Base-by-base conservation (phyloP, 2,329 filamentous ascomycete genomes). In the Aspergillus tanneri region DNA sequence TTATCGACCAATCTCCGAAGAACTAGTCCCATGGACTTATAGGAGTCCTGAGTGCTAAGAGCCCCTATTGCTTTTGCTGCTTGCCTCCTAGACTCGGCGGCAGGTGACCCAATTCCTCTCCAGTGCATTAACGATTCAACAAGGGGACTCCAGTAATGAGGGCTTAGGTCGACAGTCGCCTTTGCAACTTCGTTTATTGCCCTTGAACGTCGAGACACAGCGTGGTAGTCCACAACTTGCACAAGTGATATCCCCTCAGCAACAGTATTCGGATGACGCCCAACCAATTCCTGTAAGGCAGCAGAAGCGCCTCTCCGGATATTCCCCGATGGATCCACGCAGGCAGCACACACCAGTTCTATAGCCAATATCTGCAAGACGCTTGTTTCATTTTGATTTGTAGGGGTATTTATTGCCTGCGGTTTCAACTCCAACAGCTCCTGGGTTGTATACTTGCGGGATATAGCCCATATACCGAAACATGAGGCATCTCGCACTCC, bases 401-500 rank as follows among this genome's bases (percentile, higher is more conserved):
- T 62, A 7, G 66, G 49, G 0, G 64, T 59, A 21, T 60, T 62
- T 7, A 71, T 60, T 8, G 54, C 47, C 30, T 63, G 58, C 3
- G 59, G 42, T 1, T 81, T 73, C 1, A 95, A 79, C 0, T 76
- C 75, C 9, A 86, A 75, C 5, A 97, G 77, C 66, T 97, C 92
- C 0, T 75, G 64, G 0, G 90, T 96, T 1, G 82, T 84, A 61
- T 97, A 99, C 46, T 92, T 85, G 46, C 93, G 81, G 18, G 92
- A 89, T 6, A 97, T 69, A 1, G 91, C 87, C 93, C 93, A 99
- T 19, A 97, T 86, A 5, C 93, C 93, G 66, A 97, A 99, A 66
- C 91, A 96, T 3, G 93, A 90, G 10, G 93, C 92, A 72, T 99
- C 93, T 38, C 93, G 83, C 12, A 99, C 91, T 58, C 95, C 96